Conservation (phyloP, 345 rosid species). For the Ricinus communis region DNA sequence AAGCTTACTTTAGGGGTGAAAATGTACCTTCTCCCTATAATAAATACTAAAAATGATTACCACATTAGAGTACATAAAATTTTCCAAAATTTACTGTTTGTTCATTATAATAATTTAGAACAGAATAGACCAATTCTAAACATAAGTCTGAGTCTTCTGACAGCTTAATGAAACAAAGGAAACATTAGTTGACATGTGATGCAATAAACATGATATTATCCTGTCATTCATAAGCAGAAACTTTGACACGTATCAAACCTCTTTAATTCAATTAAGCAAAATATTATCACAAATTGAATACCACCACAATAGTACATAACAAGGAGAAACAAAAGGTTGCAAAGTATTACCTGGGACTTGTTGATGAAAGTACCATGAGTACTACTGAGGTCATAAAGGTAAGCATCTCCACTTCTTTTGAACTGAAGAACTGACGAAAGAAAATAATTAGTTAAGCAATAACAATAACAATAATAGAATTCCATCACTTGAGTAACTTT, state of each 20-base stretch:
- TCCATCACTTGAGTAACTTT: not conserved
- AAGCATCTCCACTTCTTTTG: constrained; percentile 76
- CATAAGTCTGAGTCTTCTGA: not conserved
- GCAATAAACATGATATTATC: not conserved
- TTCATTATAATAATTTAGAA: not conserved
- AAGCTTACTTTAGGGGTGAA: no score
- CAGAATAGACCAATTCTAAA: not conserved
- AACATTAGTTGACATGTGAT: not conserved
- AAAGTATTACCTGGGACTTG: constrained; percentile 63
- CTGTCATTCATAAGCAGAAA: not conserved
- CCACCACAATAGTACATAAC: not conserved
- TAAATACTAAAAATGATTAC: not conserved
- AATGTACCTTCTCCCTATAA: no score
- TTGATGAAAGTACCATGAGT: constrained; percentile 81
- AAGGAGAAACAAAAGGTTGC: not conserved
- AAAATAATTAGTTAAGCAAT: constrained; percentile 8
- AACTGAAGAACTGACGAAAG: constrained; percentile 73
- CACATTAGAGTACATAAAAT: not conserved
- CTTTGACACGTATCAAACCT: not conserved
- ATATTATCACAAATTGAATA: no score
- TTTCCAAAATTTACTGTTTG: not conserved
- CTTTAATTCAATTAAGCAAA: not conserved
- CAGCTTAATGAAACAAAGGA: no score
- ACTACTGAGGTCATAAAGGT: constrained; percentile 79
- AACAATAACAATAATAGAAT: not conserved